These are phyloP conservation scores for Tolypocladium album DNA, from an alignment of 2,329 filamentous ascomycete genomes.

Conservation along the genomic window DNA sequence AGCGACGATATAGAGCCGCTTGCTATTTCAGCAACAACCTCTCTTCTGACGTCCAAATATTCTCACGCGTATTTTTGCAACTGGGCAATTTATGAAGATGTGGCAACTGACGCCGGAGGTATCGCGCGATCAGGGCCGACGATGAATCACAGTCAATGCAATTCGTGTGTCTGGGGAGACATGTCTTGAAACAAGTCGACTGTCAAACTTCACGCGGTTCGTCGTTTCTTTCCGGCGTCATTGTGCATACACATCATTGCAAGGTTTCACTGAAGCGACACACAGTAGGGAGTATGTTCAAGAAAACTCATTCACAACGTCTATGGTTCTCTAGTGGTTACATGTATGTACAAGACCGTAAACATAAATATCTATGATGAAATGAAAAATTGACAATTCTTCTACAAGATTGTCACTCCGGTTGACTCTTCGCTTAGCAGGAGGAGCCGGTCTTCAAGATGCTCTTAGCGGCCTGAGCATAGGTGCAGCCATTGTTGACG, in stretches of 20 bases:
- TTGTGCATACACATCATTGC: neutral
- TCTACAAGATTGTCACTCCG: neutral
- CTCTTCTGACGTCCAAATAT: neutral
- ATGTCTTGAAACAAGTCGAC: too few relatives aligned
- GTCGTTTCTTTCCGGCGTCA: neutral
- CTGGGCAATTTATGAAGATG: neutral
- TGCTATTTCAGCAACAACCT: neutral
- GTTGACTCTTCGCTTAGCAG: neutral
- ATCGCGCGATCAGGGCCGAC: too few relatives aligned
- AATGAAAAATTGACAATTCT: neutral
- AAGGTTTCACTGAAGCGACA: neutral
- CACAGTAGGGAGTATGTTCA: neutral
- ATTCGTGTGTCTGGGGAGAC: too few relatives aligned
- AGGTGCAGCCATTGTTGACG: slow-evolving; percentile 24
- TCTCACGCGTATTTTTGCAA: neutral
- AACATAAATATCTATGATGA: neutral
- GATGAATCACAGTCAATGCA: too few relatives aligned
- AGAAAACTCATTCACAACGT: neutral
- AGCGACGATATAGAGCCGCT: neutral
- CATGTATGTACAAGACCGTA: neutral
- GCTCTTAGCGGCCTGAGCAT: slow-evolving; percentile 26
- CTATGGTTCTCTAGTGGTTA: too few relatives aligned
- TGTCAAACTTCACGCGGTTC: too few relatives aligned
- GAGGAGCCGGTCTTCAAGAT: slow-evolving; percentile 16
- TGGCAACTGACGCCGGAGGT: too few relatives aligned